phyloP scores from a whole-genome alignment of 2,329 filamentous ascomycete species.

The Chalaropsis ovoidea region DNA sequence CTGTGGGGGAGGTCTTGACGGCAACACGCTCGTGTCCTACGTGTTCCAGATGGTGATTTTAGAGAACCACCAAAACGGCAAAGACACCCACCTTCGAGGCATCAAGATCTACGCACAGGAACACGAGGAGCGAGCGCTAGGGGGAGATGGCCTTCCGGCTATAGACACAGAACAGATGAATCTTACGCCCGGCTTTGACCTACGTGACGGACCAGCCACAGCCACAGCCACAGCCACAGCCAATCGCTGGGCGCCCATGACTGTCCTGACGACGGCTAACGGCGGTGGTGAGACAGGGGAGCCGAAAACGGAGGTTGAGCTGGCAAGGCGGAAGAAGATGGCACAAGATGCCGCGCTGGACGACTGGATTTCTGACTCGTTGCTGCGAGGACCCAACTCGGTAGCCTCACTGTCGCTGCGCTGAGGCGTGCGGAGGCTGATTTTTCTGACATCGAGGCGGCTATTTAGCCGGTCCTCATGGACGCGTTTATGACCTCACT shows the following conservation, averaged over 20 bases:
- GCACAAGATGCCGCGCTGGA: constrained; percentile 20
- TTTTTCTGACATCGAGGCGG: not conserved
- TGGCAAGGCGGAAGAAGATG: not conserved
- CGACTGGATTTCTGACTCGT: constrained; percentile 19
- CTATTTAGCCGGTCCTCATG: not conserved
- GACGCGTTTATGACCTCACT: not conserved
- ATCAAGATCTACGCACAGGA: constrained; percentile 70
- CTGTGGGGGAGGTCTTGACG: constrained; percentile 50
- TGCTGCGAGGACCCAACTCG: constrained; percentile 15
- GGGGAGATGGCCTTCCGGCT: constrained; percentile 20
- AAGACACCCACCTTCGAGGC: constrained; percentile 93
- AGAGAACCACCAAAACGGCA: constrained; percentile 98
- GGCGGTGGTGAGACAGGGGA: not conserved
- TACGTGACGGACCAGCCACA: not conserved
- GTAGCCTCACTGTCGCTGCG: constrained; percentile 17
- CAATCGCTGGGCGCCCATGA: not conserved
- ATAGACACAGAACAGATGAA: constrained; percentile 17
- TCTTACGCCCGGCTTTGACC: constrained; percentile 4
- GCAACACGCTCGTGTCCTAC: constrained; percentile 72
- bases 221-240: no score
- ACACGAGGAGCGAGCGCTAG: constrained; percentile 33
- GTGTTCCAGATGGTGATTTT: constrained; percentile 82
- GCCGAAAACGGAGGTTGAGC: not conserved
- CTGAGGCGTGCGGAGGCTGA: not conserved
- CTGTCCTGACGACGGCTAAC: not conserved